Base-by-base conservation (phyloP, 495 filamentous ascomycete species). In the Lepidopterella palustris region DNA sequence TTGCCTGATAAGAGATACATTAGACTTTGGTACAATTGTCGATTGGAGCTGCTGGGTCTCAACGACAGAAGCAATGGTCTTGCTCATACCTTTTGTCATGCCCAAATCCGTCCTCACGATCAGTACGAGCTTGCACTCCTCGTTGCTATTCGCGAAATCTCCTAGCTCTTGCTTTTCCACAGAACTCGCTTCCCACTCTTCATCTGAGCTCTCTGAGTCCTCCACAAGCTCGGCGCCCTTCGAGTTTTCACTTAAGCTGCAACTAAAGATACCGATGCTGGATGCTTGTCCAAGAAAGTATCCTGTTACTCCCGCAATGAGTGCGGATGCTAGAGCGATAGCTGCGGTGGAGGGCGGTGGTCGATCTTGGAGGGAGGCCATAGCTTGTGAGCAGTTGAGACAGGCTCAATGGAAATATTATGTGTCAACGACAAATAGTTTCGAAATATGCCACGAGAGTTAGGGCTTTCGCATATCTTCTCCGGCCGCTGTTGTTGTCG, bases 121-220 rank as follows among this genome's bases (percentile, higher is more conserved):
- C 21, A 98, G 76, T 20, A 97, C 91, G 50, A 98, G 75, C 71
- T 98, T 98, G 75, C 92, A 95, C 65, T 95, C 92, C 68, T 97
- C 92, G 5, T 71, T 79, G 53, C 55, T 65, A 57, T 53, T 62
- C 6, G 59, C n/a, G 53, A 76, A 76, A 9, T 58, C 63, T 20
- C 65, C 61, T n/a, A 75, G 50, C 21, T 42, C 35, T 42, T 50
- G 15, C 47, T 23, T 50, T 47, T 74, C 64, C n/a, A 45, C 66
- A 4, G 53, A 56, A 13, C 63, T 63, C 20, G 67, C 59, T n/a
- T 66, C 60, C 32, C 71, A 64, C 13, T 69, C 68, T 45, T 66
- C 59, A 28, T 45, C 57, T 24, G 21, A 40, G 11, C 45, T 35
- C 27, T 67, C 65, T 21, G 63, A 60, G 26, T 67, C 67, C 29